Evolutionary conservation across 305 asterid genomes (phyloP), one percentile per base, ranked within the genome.

Genomic region (Fraxinus nigra): DNA sequence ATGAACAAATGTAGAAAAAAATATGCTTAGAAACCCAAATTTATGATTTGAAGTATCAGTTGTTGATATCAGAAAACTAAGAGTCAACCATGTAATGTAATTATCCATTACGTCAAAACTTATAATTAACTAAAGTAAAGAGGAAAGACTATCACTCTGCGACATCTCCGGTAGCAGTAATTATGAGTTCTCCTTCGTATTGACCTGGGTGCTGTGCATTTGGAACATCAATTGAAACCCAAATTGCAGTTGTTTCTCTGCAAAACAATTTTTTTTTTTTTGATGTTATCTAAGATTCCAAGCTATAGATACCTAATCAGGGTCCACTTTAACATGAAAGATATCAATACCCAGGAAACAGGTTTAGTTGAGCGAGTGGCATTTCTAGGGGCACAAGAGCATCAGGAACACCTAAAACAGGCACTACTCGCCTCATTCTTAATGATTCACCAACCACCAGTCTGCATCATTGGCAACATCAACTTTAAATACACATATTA

Each of bases 311-410:
- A 76, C 65, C 6, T 69, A 34, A 78, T 13, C 48, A 84, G 40
- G n/a, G 74, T 63, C 43, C 38, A 72, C 65, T 7, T 46, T 16
- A 72, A 74, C 38, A 51, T 28, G 38, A 43, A 75, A 63, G 78
- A 40, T 22, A 67, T 61, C 85, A 81, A 67, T 96, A 96, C 99
- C 99, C 98, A 78, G 99, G 95, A 82, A 86, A 85, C 81, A 96
- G 91, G 90, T 86, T 90, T 80, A 96, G 84, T 79, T 89, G 95
- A 80, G 89, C 87, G 46, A 84, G 73, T 76, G 98, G 99, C 81
- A 86, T 70, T 82, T 94, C 98, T 83, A 96, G 95, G 77, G 99
- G 98, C 84, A 92, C 99, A 82, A 96, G 99, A 84, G 98, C 97
- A 89, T 93, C 98, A 30, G 99, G 98, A 80, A 96, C 95, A 56